A percentile compares a stretch with the other conserved stretches of the same genome.
These are phyloP conservation scores for Corymbia citriodora DNA, from an alignment of 441 rosid species.

Conservation along the genomic window DNA sequence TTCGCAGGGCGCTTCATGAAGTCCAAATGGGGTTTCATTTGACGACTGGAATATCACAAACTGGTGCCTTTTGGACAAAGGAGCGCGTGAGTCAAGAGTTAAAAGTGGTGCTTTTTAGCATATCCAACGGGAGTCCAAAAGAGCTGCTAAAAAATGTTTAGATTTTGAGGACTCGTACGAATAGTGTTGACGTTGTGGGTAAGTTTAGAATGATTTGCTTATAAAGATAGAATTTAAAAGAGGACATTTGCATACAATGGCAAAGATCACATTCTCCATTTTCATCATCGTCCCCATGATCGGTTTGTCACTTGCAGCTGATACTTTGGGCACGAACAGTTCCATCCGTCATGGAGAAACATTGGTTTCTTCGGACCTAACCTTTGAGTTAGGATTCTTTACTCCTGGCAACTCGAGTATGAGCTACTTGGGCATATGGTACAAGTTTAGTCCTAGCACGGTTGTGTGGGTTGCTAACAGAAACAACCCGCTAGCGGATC, in stretches of 20 bases:
- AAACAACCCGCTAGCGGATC: not conserved
- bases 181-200: not conserved
- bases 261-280: not conserved
- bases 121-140: too few species aligned
- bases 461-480: slow-evolving; percentile 3
- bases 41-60: too few species aligned
- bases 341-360: not conserved
- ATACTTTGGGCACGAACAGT: not conserved
- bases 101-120: not conserved
- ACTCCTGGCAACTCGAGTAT: not conserved
- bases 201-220: not conserved
- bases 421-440: not conserved
- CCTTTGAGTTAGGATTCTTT: slow-evolving; percentile 6
- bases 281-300: not conserved
- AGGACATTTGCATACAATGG: not conserved
- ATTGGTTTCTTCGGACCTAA: not conserved
- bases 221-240: not conserved
- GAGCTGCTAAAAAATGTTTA: not conserved
- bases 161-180: not conserved
- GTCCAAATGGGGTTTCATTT: too few species aligned
- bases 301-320: not conserved
- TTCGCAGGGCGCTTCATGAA: too few species aligned
- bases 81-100: too few species aligned
- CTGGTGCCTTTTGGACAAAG: too few species aligned
- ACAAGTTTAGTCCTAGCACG: not conserved